Evolutionary conservation across 371 early-diverging fungal species (phyloP), one percentile per base, ranked within the genome.

Genomic region (Funneliformis caledonium): DNA sequence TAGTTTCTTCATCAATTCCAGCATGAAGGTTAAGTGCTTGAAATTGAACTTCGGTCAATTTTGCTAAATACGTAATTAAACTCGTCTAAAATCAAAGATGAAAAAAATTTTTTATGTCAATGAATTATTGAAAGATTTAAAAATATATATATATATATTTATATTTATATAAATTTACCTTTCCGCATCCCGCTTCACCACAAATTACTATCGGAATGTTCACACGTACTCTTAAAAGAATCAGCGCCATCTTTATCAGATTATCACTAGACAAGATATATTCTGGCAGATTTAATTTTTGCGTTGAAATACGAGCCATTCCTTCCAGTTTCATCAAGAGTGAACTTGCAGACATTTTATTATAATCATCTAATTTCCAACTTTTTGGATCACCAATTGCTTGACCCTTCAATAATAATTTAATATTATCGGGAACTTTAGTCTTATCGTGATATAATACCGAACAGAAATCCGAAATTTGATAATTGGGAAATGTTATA

Each of bases 121-220:
- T 37, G 26, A 31, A 65, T 65, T 65, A 65, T 31, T 31, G 26
- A 26, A 26, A 26, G 26, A 65, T n/a, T 16, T 65, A 65, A 22
- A 22, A 31, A 31, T 65, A 1, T 31, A 65, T 45, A 61, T 16
- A 65, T 33, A 37, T 11, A 50, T 2, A 37, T 1, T 61, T 12
- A 11, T 6, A 60, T 6, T 2, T 19, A 76, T 37, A 22, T 64
- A 62, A 45, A 8, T 22, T 43, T 64, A 77, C 77, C 65, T 77
- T 77, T 6, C 77, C 77, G 26, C 77, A 77, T 64, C 77, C 77
- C 2, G 77, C 48, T 61, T 77, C 65, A 42, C 77, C 77, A 42
- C 62, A 64, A 43, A 77, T n/a, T 4, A 77, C 60, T 4, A 77
- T 65, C 1, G 77, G 77, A 12, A 77, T 26, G 22, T 65, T 61